These are phyloP conservation scores for Microthyrium microscopicum DNA, from an alignment of 2,329 filamentous ascomycete genomes.

Conservation along the genomic window DNA sequence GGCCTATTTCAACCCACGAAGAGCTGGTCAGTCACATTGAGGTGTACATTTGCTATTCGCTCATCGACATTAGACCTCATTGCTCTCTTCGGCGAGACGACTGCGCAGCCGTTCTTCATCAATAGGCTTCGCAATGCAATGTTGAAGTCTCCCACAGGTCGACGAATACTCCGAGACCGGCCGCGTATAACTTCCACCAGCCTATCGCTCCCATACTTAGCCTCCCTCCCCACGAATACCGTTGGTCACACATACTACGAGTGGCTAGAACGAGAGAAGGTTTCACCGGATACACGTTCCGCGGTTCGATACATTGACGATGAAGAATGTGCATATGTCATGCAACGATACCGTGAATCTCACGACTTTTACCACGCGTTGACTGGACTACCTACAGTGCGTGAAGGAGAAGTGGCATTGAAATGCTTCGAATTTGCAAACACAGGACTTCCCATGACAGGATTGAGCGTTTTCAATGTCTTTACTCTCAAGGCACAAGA, in stretches of 20 bases:
- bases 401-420: conserved; percentile 94
- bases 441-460: conserved; percentile 88
- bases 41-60: neutral
- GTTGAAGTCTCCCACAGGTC: conserved; percentile 68
- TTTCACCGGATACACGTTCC: conserved; percentile 76
- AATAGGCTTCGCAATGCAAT: conserved; percentile 81
- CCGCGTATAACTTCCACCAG: conserved; percentile 69
- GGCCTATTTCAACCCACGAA: conserved; percentile 55
- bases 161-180: conserved; percentile 76
- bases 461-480: conserved; percentile 60
- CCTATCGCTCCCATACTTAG: conserved; percentile 52
- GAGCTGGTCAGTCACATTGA: conserved; percentile 47
- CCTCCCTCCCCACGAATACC: conserved; percentile 51
- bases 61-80: conserved; percentile 54
- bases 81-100: conserved; percentile 83
- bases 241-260: conserved; percentile 69
- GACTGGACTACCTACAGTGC: conserved; percentile 73
- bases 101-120: conserved; percentile 89
- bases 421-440: conserved; percentile 98
- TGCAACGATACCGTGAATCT: conserved; percentile 94
- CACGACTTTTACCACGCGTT: conserved; percentile 97
- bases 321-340: conserved; percentile 90
- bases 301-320: conserved; percentile 83
- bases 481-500: conserved; percentile 46
- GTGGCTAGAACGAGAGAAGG: conserved; percentile 90